Percentiles rank a stretch among this genome's conserved stretches.
These are phyloP conservation scores for Sugiyamaella pinicola DNA, from an alignment of 1,139 yeast genomes.

Conservation along the genomic window DNA sequence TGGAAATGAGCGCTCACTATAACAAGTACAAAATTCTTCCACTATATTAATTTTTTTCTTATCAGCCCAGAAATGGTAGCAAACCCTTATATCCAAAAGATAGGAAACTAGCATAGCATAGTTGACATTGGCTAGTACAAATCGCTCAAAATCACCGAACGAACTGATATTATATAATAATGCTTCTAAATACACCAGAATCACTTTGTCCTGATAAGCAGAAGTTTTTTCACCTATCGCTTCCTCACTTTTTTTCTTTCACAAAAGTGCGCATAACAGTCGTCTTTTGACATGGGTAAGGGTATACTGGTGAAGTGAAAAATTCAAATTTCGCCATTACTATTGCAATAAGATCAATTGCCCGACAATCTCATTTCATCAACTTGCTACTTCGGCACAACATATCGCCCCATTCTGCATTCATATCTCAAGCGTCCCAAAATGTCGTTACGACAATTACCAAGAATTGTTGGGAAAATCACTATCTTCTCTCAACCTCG, in stretches of 20 bases:
- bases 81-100: constrained; percentile 6
- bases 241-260: neutral
- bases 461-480: neutral
- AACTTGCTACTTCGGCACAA: too few species aligned
- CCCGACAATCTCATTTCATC: constrained; percentile 8
- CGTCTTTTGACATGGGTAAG: constrained; percentile 14
- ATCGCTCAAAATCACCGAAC: neutral
- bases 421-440: neutral
- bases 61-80: constrained; percentile 1
- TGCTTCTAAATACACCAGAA: too few species aligned
- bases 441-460: constrained; percentile 13
- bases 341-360: constrained; percentile 16
- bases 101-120: neutral
- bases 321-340: constrained; percentile 6
- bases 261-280: neutral
- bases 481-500: neutral
- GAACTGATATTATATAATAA: too few species aligned
- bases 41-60: constrained; percentile 16
- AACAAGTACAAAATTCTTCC: too few species aligned
- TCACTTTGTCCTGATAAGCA: too few species aligned
- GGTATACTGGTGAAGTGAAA: constrained; percentile 11
- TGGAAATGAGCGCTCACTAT: too few species aligned
- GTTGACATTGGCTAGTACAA: too few species aligned
- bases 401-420: too few species aligned
- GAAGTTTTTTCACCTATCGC: neutral